Evolutionary conservation across 2,329 filamentous ascomycete species (phyloP).

Genomic region (Neonectria punicea): DNA sequence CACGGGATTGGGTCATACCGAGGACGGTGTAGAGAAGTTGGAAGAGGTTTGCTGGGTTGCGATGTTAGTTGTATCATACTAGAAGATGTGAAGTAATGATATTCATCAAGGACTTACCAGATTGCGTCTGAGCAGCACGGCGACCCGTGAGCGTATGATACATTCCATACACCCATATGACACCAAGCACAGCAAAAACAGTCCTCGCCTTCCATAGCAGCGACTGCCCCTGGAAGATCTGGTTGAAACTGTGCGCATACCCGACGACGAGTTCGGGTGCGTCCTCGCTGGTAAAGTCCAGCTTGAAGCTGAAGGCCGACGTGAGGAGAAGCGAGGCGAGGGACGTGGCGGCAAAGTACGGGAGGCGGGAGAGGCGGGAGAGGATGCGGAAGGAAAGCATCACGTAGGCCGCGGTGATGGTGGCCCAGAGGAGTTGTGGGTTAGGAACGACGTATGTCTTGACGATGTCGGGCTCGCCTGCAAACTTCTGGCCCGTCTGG

Average conservation of each 20-base stretch:
- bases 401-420: constrained; percentile 77
- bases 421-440: constrained; percentile 76
- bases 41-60: constrained; percentile 54
- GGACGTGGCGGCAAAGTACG: constrained; percentile 53
- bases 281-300: constrained; percentile 88
- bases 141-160: constrained; percentile 50
- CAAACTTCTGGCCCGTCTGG: constrained; percentile 95
- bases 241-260: constrained; percentile 53
- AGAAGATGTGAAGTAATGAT: neutral
- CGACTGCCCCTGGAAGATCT: constrained; percentile 54
- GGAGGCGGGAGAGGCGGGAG: constrained; percentile 54
- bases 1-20: constrained; percentile 86
- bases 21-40: constrained; percentile 82
- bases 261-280: constrained; percentile 81
- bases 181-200: constrained; percentile 60
- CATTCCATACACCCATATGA: constrained; percentile 51
- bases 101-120: constrained; percentile 39
- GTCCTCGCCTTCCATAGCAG: constrained; percentile 61
- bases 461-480: constrained; percentile 89
- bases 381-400: constrained; percentile 63
- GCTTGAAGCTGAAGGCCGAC: constrained; percentile 82
- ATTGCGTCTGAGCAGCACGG: constrained; percentile 37
- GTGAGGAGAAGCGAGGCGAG: constrained; percentile 56
- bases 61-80: constrained; percentile 20
- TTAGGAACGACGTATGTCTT: constrained; percentile 74